Conservation (phyloP, 1,139 yeast genomes). For the Hyphopichia khmerensis region DNA sequence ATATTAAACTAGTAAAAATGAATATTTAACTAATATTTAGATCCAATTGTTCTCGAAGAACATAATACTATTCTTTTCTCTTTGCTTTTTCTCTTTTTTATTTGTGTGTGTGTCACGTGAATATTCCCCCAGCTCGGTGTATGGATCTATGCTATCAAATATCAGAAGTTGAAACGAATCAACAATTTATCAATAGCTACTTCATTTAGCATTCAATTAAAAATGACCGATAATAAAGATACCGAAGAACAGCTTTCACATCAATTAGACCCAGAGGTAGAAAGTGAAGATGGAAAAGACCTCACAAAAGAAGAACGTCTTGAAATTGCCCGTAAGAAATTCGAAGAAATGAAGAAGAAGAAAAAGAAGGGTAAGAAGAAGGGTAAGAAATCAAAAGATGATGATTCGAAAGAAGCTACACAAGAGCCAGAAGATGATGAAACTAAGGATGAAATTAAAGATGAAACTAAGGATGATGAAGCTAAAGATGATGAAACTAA, state of each 20-base stretch:
- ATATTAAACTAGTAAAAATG: no score
- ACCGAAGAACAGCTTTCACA: not conserved
- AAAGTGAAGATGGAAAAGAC: slow-evolving; percentile 14
- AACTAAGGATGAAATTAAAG: slow-evolving; percentile 9
- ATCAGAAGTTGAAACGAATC: no score
- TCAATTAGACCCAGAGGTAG: not conserved
- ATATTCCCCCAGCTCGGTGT: no score
- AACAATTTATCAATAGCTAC: no score
- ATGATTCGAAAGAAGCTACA: slow-evolving; percentile 12
- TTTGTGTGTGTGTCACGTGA: no score
- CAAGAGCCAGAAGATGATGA: slow-evolving; percentile 12
- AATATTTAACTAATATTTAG: no score
- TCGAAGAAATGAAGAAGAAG: slow-evolving; percentile 63
- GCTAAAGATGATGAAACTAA: no score
- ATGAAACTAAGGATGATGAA: slow-evolving; percentile 5
- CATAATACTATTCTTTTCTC: no score
- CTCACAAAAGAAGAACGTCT: slow-evolving; percentile 53
- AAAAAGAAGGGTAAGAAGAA: slow-evolving; percentile 46
- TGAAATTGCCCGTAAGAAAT: slow-evolving; percentile 64
- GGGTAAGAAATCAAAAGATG: slow-evolving; percentile 16
- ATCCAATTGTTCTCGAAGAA: no score
- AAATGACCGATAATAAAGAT: not conserved
- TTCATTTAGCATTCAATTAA: not conserved
- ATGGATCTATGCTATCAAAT: no score
- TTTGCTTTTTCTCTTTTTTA: no score